Conservation (phyloP, 495 filamentous ascomycete genomes). For the Delitschia confertaspora region DNA sequence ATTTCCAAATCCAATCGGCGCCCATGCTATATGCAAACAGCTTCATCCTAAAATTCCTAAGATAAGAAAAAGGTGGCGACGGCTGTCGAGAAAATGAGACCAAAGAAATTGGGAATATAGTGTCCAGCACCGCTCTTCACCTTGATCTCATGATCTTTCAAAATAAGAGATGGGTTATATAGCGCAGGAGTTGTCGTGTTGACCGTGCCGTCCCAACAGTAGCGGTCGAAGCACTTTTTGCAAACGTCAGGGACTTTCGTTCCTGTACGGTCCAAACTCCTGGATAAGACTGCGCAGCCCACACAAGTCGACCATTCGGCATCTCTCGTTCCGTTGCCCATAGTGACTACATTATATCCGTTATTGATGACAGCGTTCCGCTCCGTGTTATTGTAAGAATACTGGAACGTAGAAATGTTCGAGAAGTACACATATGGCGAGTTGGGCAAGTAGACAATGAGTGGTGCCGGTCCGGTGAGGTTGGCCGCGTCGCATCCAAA, state of each 20-base stretch:
- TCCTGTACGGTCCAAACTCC: slow-evolving; percentile 60
- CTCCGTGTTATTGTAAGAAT: slow-evolving; percentile 49
- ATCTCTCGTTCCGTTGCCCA: slow-evolving; percentile 69
- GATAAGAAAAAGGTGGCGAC: background rate
- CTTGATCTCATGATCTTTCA: slow-evolving; percentile 10
- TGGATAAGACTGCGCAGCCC: slow-evolving; percentile 76
- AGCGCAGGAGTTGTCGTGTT: slow-evolving; percentile 29
- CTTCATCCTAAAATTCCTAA: background rate
- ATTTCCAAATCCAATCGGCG: background rate
- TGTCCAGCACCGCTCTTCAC: slow-evolving; percentile 11
- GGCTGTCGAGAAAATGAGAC: background rate
- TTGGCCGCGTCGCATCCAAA: slow-evolving; percentile 81
- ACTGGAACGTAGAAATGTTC: slow-evolving; percentile 67
- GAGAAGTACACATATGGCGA: slow-evolving; percentile 61
- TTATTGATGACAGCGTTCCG: slow-evolving; percentile 75
- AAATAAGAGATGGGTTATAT: slow-evolving; percentile 6
- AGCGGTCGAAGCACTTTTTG: slow-evolving; percentile 61
- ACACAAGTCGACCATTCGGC: slow-evolving; percentile 67
- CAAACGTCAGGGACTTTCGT: slow-evolving; percentile 59
- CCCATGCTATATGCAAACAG: no score
- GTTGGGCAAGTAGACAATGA: slow-evolving; percentile 90
- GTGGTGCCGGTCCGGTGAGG: slow-evolving; percentile 49
- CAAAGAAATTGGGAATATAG: slow-evolving; percentile 14
- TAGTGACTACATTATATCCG: slow-evolving; percentile 72
- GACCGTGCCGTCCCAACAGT: slow-evolving; percentile 80